Base-by-base conservation (phyloP, 805 yeast species). In the Cyberlindnera mycetangii region DNA sequence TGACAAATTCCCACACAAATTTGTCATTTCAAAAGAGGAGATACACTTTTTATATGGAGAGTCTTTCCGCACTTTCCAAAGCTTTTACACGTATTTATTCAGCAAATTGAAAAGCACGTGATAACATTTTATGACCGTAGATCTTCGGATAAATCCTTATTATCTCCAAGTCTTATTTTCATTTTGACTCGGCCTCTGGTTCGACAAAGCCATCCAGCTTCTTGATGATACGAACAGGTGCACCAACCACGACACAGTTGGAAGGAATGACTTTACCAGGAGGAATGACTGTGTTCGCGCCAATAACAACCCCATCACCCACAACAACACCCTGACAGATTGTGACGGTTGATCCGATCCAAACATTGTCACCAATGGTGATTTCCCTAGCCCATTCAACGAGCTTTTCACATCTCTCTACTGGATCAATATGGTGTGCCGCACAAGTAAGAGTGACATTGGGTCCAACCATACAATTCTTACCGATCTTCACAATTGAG, bases 281-380 rank as follows among this genome's bases (percentile, higher is more conserved):
- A 16, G 74, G 71, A 18, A 85, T 88, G 3, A 82, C 81, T 7
- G 83, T 66, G 4, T 87, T 88, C 3, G 89, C 87, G 3, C 83
- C 90, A 34, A 84, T 69, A 1, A 79, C 78, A 4, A 73, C 71
- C 9, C 76, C 75, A 39, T 78, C 76, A 12, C 89, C 90, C 36
- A 84, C 70, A 1, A 74, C 76, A 10, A 81, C 82, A 8, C 89
- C 90, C 2, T 86, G 85, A 40, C 83, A 61, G 8, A 85, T 70
- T 1, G 67, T 65, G 14, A 66, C 78, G 32, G 70, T 69, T 1
- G 81, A 69, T 14, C 86, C 87, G 32, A 84, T 65, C 92, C 90
- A 84, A 8, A 81, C 85, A 49, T 76, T 74, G 58, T 79, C 71
- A 3, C 84, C 88, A 28, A 85, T 78, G 3, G 59, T 66, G 24